Evolutionary conservation across 805 yeast species (phyloP).

Genomic region (Pichia membranifaciens): DNA sequence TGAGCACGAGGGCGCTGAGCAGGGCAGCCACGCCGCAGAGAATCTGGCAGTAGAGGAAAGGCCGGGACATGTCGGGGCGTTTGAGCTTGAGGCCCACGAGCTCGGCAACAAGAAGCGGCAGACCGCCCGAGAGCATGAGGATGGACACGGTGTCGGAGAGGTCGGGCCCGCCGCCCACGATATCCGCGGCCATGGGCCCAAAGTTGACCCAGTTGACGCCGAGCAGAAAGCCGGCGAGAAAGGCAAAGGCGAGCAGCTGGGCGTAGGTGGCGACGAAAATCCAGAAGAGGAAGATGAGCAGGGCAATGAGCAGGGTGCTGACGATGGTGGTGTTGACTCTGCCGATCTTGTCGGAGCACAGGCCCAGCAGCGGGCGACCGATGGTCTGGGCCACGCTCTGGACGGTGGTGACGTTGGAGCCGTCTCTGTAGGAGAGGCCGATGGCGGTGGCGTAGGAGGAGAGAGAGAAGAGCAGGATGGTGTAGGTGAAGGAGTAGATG

Average conservation of each 20-base stretch:
- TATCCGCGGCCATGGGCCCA: constrained; percentile 32
- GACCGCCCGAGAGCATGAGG: constrained; percentile 24
- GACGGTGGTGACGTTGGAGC: constrained; percentile 41
- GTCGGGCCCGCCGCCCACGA: constrained; percentile 28
- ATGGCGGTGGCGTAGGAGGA: constrained; percentile 43
- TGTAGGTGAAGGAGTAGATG: constrained; percentile 28
- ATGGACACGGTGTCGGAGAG: constrained; percentile 27
- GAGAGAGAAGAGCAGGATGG: constrained; percentile 39
- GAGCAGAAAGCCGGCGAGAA: constrained; percentile 39
- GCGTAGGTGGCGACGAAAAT: constrained; percentile 38
- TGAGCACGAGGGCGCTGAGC: constrained; percentile 35
- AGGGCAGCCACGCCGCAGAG: constrained; percentile 48
- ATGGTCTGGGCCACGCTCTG: constrained; percentile 42
- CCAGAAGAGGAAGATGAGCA: constrained; percentile 46
- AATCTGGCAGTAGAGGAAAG: constrained; percentile 56
- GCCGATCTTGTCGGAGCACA: constrained; percentile 41
- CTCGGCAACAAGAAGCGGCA: constrained; percentile 30
- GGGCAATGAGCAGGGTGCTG: constrained; percentile 30
- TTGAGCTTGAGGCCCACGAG: constrained; percentile 27
- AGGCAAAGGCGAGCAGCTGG: constrained; percentile 37
- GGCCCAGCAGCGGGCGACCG: constrained; percentile 48
- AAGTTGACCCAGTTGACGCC: constrained; percentile 42
- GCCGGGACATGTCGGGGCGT: constrained; percentile 28
- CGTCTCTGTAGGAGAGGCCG: constrained; percentile 43
- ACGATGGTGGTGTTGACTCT: constrained; percentile 40